Evolutionary conservation across 257 asterid genomes (phyloP), one percentile per base, ranked within the genome.

Genomic region (Solanum etuberosum): DNA sequence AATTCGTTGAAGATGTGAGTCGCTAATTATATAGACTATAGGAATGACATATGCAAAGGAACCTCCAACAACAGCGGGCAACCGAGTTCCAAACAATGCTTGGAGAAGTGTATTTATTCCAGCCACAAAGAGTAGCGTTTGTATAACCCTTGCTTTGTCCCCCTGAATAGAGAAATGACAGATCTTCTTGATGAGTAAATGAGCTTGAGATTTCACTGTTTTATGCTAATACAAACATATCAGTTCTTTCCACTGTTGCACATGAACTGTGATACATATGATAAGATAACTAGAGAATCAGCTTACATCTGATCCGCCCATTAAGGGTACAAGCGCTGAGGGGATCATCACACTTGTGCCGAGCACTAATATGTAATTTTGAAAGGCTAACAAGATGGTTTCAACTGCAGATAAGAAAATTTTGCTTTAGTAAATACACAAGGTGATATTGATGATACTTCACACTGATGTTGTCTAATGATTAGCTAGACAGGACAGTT

Each of bases 301-400:
- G 88, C 96, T 92, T 94, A 97, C 99, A 91, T 97, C 94, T 38
- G 93, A 91, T 90, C 99, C 99, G 4, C 99, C 99, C 99, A 97
- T 97, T 90, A 88, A 84, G 18, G 98, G 97, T 86, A 97, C 99
- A 18, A 97, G 98, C 71, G 90, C 25, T n/a, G 99, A 89, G n/a
- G 99, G 98, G 87, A 97, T 94, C 99, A 97, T 95, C 83, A 94
- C 98, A 87, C 98, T 97, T 65, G 98, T 94, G 90, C 99, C 99
- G 42, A 97, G 92, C 7, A 97, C 94, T 89, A 97, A 89, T 83
- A 97, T 93, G 93, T 97, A 95, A 93, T 95, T 97, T 92, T 95
- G 99, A 93, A 97, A 97, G 43, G 98, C 99, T 90, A 97, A 91
- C 91, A 97, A 90, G 91, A 97, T 87, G 88, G 98, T 94, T 95